Evolutionary conservation across 2,329 filamentous ascomycete genomes (phyloP).

Genomic region (Monosporascus sp.): DNA sequence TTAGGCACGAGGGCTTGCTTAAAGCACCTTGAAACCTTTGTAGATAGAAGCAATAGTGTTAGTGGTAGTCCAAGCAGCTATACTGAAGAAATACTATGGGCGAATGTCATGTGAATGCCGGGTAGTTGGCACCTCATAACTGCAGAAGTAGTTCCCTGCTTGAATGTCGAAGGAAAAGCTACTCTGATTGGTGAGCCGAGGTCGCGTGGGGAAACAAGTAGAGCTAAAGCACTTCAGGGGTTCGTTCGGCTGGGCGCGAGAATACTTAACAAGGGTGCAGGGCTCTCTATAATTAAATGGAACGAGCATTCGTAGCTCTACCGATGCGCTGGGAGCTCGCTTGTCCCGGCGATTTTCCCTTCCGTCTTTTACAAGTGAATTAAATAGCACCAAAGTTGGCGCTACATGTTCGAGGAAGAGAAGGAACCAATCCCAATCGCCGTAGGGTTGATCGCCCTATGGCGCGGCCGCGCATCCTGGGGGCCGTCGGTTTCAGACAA

Average conservation of each 20-base stretch:
- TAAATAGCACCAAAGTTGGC: neutral
- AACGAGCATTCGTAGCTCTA: too few species aligned
- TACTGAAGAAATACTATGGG: neutral
- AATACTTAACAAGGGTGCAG: too few species aligned
- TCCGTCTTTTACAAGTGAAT: neutral
- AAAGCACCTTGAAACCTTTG: constrained; percentile 23
- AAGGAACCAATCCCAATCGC: neutral
- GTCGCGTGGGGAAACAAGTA: too few species aligned
- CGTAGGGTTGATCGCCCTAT: neutral
- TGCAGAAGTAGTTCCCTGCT: too few species aligned
- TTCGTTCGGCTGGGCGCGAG: too few species aligned
- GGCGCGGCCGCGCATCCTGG: neutral
- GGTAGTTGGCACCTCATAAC: too few species aligned
- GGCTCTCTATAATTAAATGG: too few species aligned
- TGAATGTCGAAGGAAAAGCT: too few species aligned
- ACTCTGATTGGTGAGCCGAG: too few species aligned
- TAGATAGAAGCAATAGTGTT: neutral
- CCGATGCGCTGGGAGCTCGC: too few species aligned
- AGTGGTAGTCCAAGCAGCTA: neutral
- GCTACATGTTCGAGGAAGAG: neutral
- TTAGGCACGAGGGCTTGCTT: constrained; percentile 28
- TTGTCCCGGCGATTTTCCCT: neutral
- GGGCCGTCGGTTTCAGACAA: neutral
- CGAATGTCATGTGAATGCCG: neutral
- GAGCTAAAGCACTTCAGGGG: too few species aligned